Conservation (phyloP, 2,329 filamentous ascomycete species). For the Stagonosporopsis vannaccii region DNA sequence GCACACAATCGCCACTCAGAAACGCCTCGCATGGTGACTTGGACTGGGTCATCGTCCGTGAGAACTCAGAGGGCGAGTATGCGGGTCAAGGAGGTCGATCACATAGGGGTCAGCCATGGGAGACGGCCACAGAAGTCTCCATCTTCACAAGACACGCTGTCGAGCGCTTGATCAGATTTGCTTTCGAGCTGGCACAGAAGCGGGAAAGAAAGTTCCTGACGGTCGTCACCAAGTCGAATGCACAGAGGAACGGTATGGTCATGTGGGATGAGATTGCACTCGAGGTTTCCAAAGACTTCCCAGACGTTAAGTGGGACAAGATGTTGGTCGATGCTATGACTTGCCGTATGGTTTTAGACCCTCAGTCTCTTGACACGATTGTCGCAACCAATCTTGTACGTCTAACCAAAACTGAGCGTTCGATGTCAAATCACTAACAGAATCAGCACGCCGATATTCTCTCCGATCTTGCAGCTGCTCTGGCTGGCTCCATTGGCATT, state of each 20-base stretch:
- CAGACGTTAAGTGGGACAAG: constrained; percentile 68
- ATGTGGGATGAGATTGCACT: constrained; percentile 70
- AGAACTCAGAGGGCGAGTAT: constrained; percentile 73
- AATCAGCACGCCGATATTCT: constrained; percentile 68
- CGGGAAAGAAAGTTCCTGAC: constrained; percentile 66
- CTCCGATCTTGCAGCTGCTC: constrained; percentile 72
- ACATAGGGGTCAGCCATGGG: constrained; percentile 65
- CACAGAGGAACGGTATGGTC: constrained; percentile 71
- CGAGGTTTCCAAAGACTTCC: constrained; percentile 64
- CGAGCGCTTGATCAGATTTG: constrained; percentile 67
- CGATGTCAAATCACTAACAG: not conserved
- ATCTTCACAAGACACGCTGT: constrained; percentile 69
- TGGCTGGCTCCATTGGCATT: constrained; percentile 75
- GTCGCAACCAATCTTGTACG: constrained; percentile 66
- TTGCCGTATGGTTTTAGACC: constrained; percentile 68
- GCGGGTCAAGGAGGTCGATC: constrained; percentile 70
- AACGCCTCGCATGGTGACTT: constrained; percentile 64
- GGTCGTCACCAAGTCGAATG: constrained; percentile 71
- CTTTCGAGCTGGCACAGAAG: constrained; percentile 66
- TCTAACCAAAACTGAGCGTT: not conserved
- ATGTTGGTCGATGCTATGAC: constrained; percentile 75
- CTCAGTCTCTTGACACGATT: constrained; percentile 67
- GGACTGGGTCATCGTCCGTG: constrained; percentile 71
- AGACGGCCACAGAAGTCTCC: constrained; percentile 67
- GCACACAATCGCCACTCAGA: constrained; percentile 65